phyloP scores from a whole-genome alignment of 371 early-diverging fungal species.

The Polyrhizophydium stewartii region DNA sequence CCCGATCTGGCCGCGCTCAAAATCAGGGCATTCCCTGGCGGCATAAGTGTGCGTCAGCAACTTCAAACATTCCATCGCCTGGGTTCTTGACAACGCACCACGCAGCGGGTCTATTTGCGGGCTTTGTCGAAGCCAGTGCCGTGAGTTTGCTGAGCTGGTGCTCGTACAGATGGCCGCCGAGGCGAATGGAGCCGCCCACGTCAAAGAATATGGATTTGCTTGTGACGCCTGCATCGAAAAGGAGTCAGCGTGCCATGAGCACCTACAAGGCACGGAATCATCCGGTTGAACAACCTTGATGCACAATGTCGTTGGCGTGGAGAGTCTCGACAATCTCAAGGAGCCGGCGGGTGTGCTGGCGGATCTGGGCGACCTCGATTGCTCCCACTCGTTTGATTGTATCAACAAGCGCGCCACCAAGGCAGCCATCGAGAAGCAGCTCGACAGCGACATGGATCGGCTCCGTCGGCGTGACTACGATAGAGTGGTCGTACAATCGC shows the following conservation, averaged over 20 bases:
- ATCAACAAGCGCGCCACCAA: not conserved
- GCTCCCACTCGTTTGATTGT: not conserved
- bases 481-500: not conserved
- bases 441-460: not conserved
- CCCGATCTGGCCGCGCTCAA: not conserved
- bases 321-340: not conserved
- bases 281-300: conserved; percentile 1
- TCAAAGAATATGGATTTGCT: not conserved
- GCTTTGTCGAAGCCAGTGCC: no score
- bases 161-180: conserved; percentile 1
- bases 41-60: no score
- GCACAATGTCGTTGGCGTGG: not conserved
- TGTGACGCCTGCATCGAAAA: conserved; percentile 1
- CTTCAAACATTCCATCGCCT: no score
- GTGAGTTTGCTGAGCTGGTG: not conserved
- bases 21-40: conserved; percentile 2
- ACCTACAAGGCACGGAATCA: no score
- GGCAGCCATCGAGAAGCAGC: conserved; percentile 1
- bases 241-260: no score
- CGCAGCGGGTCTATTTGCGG: no score
- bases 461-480: not conserved
- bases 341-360: not conserved
- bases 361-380: not conserved
- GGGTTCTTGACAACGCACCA: no score
- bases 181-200: not conserved